Conservation (phyloP, 2,329 filamentous ascomycete species). For the Colletotrichum musae region DNA sequence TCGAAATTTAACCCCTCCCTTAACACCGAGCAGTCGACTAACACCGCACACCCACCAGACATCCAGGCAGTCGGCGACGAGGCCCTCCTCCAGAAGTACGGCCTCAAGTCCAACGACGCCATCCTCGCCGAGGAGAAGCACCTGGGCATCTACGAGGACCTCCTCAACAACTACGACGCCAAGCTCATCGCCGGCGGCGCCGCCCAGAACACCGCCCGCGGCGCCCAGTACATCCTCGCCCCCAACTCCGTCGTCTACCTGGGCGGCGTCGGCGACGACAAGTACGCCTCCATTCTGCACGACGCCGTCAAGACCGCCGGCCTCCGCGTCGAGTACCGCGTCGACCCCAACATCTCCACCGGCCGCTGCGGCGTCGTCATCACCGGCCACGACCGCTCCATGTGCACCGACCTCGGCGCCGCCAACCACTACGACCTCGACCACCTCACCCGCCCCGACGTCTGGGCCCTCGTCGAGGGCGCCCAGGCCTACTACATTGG, state of each 20-base stretch:
- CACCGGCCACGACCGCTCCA: constrained; percentile 93
- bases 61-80: constrained; percentile 91
- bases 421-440: constrained; percentile 98
- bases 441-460: constrained; percentile 89
- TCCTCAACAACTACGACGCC: constrained; percentile 91
- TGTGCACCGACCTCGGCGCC: constrained; percentile 95
- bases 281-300: constrained; percentile 90
- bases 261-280: constrained; percentile 94
- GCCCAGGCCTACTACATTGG: constrained; percentile 94
- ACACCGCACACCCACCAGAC: constrained; percentile 65
- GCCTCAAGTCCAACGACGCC: constrained; percentile 94
- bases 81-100: constrained; percentile 91
- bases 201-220: constrained; percentile 96
- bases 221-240: constrained; percentile 95
- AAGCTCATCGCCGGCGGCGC: constrained; percentile 97
- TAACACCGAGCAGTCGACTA: constrained; percentile 30
- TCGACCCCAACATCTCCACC: constrained; percentile 87
- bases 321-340: constrained; percentile 93
- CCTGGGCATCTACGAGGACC: constrained; percentile 90
- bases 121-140: constrained; percentile 97
- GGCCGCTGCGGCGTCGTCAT: constrained; percentile 97
- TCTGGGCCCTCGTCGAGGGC: constrained; percentile 93
- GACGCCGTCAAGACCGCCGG: constrained; percentile 90
- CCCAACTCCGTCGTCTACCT: constrained; percentile 93
- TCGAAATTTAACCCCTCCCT: constrained; percentile 28